These are phyloP conservation scores for Scenedesmus sp. DNA, from an alignment of 163 green algal species.

Conservation along the genomic window DNA sequence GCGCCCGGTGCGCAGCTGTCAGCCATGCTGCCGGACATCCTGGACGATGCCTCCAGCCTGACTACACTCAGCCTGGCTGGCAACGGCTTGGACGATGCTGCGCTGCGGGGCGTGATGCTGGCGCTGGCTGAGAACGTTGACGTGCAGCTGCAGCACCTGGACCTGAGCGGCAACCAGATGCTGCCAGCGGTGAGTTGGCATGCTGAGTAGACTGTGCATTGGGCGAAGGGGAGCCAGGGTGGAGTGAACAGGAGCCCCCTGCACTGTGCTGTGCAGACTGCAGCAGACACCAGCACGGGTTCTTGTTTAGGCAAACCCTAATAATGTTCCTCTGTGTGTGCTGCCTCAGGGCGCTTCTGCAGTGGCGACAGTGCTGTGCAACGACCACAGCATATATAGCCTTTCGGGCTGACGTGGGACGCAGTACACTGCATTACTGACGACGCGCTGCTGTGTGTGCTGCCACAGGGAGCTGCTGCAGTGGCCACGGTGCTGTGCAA, in stretches of 20 bases:
- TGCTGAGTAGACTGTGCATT: background rate
- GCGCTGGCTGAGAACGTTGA: slow-evolving; percentile 31
- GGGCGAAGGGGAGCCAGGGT: too few species aligned
- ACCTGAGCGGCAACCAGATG: slow-evolving; percentile 50
- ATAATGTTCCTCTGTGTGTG: background rate
- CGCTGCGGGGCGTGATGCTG: slow-evolving; percentile 31
- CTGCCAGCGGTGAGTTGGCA: slow-evolving; percentile 11
- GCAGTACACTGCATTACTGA: too few species aligned
- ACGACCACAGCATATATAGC: slow-evolving; percentile 36
- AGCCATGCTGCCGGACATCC: slow-evolving; percentile 52
- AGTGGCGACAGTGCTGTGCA: background rate
- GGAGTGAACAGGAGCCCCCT: too few species aligned
- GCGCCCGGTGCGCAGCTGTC: slow-evolving; percentile 33
- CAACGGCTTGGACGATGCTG: slow-evolving; percentile 47
- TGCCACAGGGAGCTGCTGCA: slow-evolving; percentile 22
- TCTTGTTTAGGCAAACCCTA: too few species aligned
- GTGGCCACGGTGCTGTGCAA: background rate
- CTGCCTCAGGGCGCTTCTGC: slow-evolving; percentile 29
- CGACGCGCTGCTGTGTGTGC: background rate
- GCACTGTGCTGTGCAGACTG: too few species aligned
- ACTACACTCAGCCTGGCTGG: slow-evolving; percentile 30
- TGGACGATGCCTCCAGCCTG: slow-evolving; percentile 27
- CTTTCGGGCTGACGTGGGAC: background rate
- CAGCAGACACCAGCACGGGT: too few species aligned
- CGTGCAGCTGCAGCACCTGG: slow-evolving; percentile 31